Conservation (phyloP, 805 yeast genomes). For the Candida multigemmis region DNA sequence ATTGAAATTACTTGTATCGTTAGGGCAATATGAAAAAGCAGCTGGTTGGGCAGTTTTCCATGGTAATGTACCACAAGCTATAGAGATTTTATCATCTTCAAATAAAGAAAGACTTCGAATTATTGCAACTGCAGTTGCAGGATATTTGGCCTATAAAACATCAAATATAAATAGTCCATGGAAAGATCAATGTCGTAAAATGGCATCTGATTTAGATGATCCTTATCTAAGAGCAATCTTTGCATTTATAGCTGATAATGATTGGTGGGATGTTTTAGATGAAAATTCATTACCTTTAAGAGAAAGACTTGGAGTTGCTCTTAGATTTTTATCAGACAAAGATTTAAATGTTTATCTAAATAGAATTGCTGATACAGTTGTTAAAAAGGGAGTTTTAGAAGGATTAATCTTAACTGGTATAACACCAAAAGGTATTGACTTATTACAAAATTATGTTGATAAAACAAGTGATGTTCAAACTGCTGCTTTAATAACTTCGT, state of each 20-base stretch:
- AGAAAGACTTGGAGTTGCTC: constrained; percentile 85
- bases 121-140: constrained; percentile 92
- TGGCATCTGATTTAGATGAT: constrained; percentile 81
- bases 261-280: constrained; percentile 94
- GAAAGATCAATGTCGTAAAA: constrained; percentile 85
- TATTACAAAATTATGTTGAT: constrained; percentile 81
- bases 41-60: constrained; percentile 98
- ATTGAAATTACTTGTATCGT: constrained; percentile 42
- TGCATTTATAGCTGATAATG: constrained; percentile 88
- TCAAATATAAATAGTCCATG: constrained; percentile 63
- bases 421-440: constrained; percentile 72
- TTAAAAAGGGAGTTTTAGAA: constrained; percentile 76
- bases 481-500: constrained; percentile 72
- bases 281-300: constrained; percentile 81
- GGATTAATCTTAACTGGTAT: constrained; percentile 90
- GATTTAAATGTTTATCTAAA: constrained; percentile 68
- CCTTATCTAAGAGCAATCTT: constrained; percentile 89
- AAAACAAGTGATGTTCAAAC: constrained; percentile 88
- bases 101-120: constrained; percentile 61
- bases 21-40: constrained; percentile 73
- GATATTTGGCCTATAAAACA: constrained; percentile 62
- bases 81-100: constrained; percentile 68
- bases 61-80: constrained; percentile 77
- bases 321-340: constrained; percentile 72
- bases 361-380: constrained; percentile 61